Evolutionary conservation across 2,329 filamentous ascomycete species (phyloP).

Genomic region (Colletotrichum sp.): DNA sequence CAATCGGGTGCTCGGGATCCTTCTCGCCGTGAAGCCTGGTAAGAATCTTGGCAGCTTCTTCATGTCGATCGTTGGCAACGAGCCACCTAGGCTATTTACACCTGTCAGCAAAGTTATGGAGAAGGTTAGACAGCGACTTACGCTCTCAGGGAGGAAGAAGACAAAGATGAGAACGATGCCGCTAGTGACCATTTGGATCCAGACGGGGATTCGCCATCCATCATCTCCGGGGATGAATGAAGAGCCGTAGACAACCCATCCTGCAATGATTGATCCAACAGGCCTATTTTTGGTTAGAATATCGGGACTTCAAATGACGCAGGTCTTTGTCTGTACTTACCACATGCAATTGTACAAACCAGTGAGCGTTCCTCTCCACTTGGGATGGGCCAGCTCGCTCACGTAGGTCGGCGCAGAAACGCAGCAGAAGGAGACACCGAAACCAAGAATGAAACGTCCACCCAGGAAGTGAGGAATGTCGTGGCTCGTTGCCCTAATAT

Average conservation of each 20-base stretch:
- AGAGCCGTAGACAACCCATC: conserved; percentile 58
- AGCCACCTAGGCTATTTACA: conserved; percentile 43
- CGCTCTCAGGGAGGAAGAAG: conserved; percentile 52
- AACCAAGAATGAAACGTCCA: conserved; percentile 57
- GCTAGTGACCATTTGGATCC: conserved; percentile 49
- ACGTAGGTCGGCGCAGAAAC: conserved; percentile 55
- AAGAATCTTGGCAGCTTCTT: conserved; percentile 47
- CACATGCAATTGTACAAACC: conserved; percentile 59
- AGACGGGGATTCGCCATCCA: conserved; percentile 55
- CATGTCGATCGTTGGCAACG: conserved; percentile 44
- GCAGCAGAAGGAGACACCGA: conserved; percentile 55
- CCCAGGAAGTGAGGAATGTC: conserved; percentile 51
- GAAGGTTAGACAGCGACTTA: background rate
- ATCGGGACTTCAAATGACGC: background rate
- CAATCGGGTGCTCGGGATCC: conserved; percentile 52
- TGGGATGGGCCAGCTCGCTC: conserved; percentile 59
- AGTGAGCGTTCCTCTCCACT: conserved; percentile 56
- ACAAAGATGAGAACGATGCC: conserved; percentile 48
- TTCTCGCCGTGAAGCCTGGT: conserved; percentile 59
- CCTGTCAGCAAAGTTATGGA: background rate
- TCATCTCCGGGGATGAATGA: conserved; percentile 40
- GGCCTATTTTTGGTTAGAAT: background rate
- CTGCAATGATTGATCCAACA: conserved; percentile 58
- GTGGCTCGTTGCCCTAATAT: conserved; percentile 40
- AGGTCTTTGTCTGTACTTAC: conserved; percentile 29